Percentiles rank a stretch among this genome's conserved stretches.
phyloP scores from a whole-genome alignment of 495 filamentous ascomycete genomes.

The Podospora tetraspora region DNA sequence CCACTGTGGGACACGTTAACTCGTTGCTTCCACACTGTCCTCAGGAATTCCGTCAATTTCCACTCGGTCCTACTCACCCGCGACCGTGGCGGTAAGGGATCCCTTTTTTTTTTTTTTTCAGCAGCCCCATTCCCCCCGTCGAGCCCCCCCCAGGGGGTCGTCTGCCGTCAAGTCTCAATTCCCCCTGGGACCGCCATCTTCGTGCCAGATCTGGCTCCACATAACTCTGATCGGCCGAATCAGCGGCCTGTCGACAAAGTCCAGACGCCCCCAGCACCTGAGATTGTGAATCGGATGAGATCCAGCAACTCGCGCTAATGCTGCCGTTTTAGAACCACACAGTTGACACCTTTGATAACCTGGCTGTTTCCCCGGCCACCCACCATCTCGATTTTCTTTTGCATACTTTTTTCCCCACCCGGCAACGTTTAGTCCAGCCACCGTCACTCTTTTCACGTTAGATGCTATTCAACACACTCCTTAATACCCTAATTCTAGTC shows the following conservation, averaged over 20 bases:
- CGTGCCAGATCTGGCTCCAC: constrained; percentile 21
- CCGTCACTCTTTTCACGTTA: constrained; percentile 45
- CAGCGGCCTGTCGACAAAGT: constrained; percentile 6
- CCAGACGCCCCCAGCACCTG: neutral
- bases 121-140: neutral
- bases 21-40: constrained; percentile 58
- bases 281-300: constrained; percentile 11
- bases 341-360: constrained; percentile 32
- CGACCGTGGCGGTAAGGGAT: constrained; percentile 65
- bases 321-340: constrained; percentile 21
- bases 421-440: constrained; percentile 35
- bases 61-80: constrained; percentile 43
- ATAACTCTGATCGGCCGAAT: constrained; percentile 16
- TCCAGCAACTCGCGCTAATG: constrained; percentile 22
- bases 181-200: constrained; percentile 11
- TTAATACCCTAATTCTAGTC: constrained; percentile 51
- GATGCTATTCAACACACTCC: constrained; percentile 47
- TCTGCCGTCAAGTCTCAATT: constrained; percentile 2
- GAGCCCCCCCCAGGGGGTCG: constrained; percentile 1
- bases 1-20: constrained; percentile 65
- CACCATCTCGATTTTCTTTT: constrained; percentile 30
- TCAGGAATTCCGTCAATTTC: constrained; percentile 48
- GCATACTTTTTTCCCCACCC: constrained; percentile 27
- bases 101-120: constrained; percentile 25
- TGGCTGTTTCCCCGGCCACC: constrained; percentile 37